A percentile compares a stretch with the other conserved stretches of the same genome.
These are phyloP conservation scores for Piper betle DNA, from an alignment of 164 flowering plant genomes.

Conservation along the genomic window DNA sequence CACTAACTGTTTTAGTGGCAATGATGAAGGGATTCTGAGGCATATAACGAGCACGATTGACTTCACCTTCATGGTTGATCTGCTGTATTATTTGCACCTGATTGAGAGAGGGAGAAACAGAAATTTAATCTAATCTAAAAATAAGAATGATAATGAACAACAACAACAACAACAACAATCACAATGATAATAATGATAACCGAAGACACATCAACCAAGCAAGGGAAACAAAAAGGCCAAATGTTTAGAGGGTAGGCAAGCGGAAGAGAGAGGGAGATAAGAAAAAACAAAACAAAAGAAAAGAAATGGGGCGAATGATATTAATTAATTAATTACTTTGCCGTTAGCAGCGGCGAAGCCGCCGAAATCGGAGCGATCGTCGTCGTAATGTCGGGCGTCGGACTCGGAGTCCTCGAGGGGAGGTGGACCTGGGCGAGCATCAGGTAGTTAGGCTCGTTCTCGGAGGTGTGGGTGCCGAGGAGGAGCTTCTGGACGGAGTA, in stretches of 20 bases:
- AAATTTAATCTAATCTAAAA: no score
- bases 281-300: neutral
- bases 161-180: no score
- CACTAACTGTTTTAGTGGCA: constrained; percentile 89
- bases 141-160: no score
- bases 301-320: neutral
- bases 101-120: neutral
- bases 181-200: no score
- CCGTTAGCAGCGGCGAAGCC: constrained; percentile 84
- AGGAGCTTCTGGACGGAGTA: constrained; percentile 90
- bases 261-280: no score
- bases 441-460: constrained; percentile 90
- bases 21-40: constrained; percentile 85
- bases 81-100: constrained; percentile 95
- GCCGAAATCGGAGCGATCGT: constrained; percentile 60
- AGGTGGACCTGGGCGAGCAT: constrained; percentile 94
- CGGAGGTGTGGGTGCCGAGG: constrained; percentile 86
- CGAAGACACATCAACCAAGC: no score
- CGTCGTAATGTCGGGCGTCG: constrained; percentile 76
- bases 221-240: no score
- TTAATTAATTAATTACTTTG: constrained; percentile 30
- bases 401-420: constrained; percentile 87
- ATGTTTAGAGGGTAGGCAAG: no score
- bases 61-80: constrained; percentile 94
- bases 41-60: constrained; percentile 94